These are phyloP conservation scores for Secale cereale DNA, from an alignment of 176 grass and related monocot species.

Conservation along the genomic window DNA sequence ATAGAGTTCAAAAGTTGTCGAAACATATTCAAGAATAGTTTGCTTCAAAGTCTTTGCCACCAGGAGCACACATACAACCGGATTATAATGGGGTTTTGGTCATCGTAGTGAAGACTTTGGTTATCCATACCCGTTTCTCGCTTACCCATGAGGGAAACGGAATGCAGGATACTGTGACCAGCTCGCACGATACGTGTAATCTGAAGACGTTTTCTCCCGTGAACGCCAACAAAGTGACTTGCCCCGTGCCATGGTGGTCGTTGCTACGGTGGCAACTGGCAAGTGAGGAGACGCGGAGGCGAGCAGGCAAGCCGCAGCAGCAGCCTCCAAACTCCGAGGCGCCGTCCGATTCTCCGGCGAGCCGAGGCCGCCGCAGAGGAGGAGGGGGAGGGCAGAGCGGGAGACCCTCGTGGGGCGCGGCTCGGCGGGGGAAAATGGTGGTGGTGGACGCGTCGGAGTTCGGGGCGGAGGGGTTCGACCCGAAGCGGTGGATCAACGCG, in stretches of 20 bases:
- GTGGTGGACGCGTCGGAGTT: conserved; percentile 85
- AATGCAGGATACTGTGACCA: neutral
- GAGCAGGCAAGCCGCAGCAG: neutral
- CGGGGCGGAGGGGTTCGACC: conserved; percentile 78
- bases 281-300: neutral
- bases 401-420: neutral
- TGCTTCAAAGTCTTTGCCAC: too few relatives aligned
- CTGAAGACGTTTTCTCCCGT: neutral
- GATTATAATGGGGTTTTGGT: too few relatives aligned
- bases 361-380: neutral
- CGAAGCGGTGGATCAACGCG: conserved; percentile 98
- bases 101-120: too few relatives aligned
- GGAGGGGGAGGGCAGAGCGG: neutral
- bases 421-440: conserved; percentile 43
- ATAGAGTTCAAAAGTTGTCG: too few relatives aligned
- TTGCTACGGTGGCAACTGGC: conserved; percentile 1
- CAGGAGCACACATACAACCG: too few relatives aligned
- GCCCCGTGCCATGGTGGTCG: neutral
- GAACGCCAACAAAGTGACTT: neutral
- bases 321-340: neutral
- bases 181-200: neutral
- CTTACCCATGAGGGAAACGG: neutral
- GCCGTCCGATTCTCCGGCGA: neutral
- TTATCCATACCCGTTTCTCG: neutral
- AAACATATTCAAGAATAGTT: too few relatives aligned